Evolutionary conservation across 257 asterid genomes (phyloP).

Genomic region (Plantago major): DNA sequence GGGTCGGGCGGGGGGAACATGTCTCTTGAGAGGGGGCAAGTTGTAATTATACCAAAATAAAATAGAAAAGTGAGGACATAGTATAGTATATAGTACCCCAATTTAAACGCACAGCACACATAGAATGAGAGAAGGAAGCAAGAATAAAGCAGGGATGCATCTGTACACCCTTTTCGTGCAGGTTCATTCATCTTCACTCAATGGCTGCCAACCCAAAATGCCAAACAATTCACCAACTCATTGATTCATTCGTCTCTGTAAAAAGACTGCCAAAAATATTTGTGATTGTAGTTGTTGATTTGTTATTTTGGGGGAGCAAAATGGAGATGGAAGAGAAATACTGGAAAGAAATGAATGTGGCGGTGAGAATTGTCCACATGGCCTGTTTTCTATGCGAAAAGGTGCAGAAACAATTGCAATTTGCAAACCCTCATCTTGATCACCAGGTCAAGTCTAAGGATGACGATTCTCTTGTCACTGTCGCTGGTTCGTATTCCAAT

Average conservation of each 20-base stretch:
- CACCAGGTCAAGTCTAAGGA: constrained; percentile 53
- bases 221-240: no score
- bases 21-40: no score
- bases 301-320: background rate
- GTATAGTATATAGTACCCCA: no score
- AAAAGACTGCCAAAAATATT: no score
- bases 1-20: no score
- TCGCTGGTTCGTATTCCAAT: constrained; percentile 47
- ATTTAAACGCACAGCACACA: no score
- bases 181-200: constrained; percentile 16
- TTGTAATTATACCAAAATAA: no score
- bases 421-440: constrained; percentile 30
- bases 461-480: constrained; percentile 73
- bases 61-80: no score
- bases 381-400: constrained; percentile 61
- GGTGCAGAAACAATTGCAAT: constrained; percentile 48
- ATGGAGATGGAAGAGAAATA: constrained; percentile 48
- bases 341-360: constrained; percentile 62
- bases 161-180: constrained; percentile 21
- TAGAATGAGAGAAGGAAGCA: no score
- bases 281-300: no score
- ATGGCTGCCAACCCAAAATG: no score
- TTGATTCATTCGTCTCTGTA: no score
- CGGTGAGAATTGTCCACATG: constrained; percentile 78
- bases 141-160: constrained; percentile 3